Percentiles rank a stretch among this genome's conserved stretches.
phyloP scores from a whole-genome alignment of 2,329 filamentous ascomycete genomes.

The Arachnomyces sp. region DNA sequence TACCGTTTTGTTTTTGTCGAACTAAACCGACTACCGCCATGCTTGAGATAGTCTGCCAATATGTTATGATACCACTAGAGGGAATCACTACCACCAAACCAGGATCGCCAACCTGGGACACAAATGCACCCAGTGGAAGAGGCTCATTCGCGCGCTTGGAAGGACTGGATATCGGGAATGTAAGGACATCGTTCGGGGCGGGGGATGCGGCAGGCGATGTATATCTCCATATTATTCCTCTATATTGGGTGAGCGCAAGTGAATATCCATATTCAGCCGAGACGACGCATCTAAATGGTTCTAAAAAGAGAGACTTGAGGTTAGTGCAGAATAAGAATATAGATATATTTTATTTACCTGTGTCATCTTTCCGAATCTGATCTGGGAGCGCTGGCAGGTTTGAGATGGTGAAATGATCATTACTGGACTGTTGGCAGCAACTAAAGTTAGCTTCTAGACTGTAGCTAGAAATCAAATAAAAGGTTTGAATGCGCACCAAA shows the following conservation, averaged over 20 bases:
- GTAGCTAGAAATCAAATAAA: conserved; percentile 8
- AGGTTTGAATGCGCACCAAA: conserved; percentile 22
- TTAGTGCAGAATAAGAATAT: conserved; percentile 1
- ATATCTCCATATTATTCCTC: conserved; percentile 90
- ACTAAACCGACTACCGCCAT: conserved; percentile 78
- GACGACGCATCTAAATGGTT: conserved; percentile 58
- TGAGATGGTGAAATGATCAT: conserved; percentile 75
- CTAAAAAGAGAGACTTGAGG: conserved; percentile 33
- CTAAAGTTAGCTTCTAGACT: conserved; percentile 8
- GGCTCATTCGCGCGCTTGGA: conserved; percentile 60
- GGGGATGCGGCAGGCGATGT: conserved; percentile 37
- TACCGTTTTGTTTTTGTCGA: conserved; percentile 69
- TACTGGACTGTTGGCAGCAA: conserved; percentile 57
- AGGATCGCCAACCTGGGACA: conserved; percentile 71
- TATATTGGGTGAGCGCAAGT: conserved; percentile 68
- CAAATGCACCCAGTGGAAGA: conserved; percentile 73
- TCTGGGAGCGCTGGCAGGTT: conserved; percentile 78
- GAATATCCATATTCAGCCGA: conserved; percentile 63
- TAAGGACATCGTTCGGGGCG: conserved; percentile 62
- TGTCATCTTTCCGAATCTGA: conserved; percentile 59
- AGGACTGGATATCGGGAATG: conserved; percentile 69
- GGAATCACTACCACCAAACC: conserved; percentile 84
- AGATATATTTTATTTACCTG: conserved; percentile 45
- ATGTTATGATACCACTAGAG: conserved; percentile 74
- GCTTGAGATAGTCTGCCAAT: conserved; percentile 92